These are phyloP conservation scores for Paecilomyces variotii DNA, from an alignment of 2,329 filamentous ascomycete species.

Conservation along the genomic window DNA sequence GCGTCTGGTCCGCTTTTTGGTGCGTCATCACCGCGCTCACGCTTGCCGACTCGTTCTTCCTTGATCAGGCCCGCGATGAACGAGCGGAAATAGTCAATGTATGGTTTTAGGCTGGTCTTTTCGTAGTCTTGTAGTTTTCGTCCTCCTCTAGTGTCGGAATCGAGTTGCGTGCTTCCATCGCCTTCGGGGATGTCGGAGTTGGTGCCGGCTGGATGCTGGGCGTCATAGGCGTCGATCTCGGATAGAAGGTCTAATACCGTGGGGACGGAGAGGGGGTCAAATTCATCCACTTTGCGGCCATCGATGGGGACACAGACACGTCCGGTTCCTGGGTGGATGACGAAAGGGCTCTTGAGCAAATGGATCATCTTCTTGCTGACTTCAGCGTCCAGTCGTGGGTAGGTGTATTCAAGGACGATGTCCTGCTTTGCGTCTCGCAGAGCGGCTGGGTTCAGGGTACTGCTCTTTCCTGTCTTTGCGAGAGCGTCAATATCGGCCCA, in stretches of 20 bases:
- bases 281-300: slow-evolving; percentile 61
- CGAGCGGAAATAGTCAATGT: slow-evolving; percentile 77
- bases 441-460: slow-evolving; percentile 61
- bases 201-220: slow-evolving; percentile 16
- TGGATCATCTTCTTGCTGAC: slow-evolving; percentile 98
- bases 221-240: slow-evolving; percentile 79
- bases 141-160: slow-evolving; percentile 24
- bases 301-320: slow-evolving; percentile 95
- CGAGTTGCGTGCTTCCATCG: slow-evolving; percentile 22
- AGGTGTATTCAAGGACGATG: slow-evolving; percentile 94
- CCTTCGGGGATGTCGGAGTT: slow-evolving; percentile 33
- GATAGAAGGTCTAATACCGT: slow-evolving; percentile 73
- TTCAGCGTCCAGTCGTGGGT: slow-evolving; percentile 91
- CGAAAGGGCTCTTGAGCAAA: slow-evolving; percentile 93
- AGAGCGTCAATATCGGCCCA: slow-evolving; percentile 90
- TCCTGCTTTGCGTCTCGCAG: slow-evolving; percentile 90
- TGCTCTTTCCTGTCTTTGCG: slow-evolving; percentile 67
- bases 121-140: slow-evolving; percentile 74
- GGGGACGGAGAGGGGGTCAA: slow-evolving; percentile 82
- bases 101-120: slow-evolving; percentile 90
- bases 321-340: slow-evolving; percentile 90
- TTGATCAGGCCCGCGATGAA: slow-evolving; percentile 75
- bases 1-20: slow-evolving; percentile 36
- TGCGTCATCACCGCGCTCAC: slow-evolving; percentile 43
- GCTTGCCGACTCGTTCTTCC: slow-evolving; percentile 54